Base-by-base conservation (phyloP, 1,284 basidiomycete genomes). In the Cronartium quercuum region DNA sequence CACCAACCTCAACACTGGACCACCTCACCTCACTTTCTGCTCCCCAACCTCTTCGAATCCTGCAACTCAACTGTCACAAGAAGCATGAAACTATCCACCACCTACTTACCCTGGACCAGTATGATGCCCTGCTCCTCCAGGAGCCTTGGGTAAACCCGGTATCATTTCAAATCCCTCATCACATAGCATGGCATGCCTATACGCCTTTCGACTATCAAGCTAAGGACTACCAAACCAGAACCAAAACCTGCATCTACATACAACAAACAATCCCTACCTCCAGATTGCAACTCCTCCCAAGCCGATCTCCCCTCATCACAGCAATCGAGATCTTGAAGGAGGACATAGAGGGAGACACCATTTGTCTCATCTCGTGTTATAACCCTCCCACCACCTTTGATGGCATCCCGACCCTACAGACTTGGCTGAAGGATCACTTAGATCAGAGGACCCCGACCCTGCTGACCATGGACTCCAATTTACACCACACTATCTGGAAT, bases 401-500 rank as follows among this genome's bases (percentile, higher is more conserved):
- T 13, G 44, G 41, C 2, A 24, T 68, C 4, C 6, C n/a, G 5
- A 18, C 29, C 7, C 34, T 68, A 5, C 15, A 55, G 6, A 7
- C 2, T 7, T 68, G 66, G 42, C 66, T 68, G n/a, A 24, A 7
- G 3, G 18, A 2, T 13, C 10, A 24, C 3, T 15, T 29, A 6
- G 35, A 41, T 2, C n/a, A 51, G 7, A 42, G 57, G 12, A 5
- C 24, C 29, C 13, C 47, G 24, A 34, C 42, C 29, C 12, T 70
- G n/a, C 35, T 70, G 5, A 62, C 47, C 34, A 47, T 62, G 9
- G 58, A 70, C 41, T 61, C 68, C 7, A 70, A 70, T 34, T n/a
- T 70, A 41, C 68, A 70, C n/a, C 68, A 70, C 41, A 5, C 38
- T 1, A 13, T 9, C 15, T 58, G 60, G 68, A 70, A 70, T 34